Evolutionary conservation across 352 stramenopile genomes (phyloP).

Genomic region (Pythium aristosporum): DNA sequence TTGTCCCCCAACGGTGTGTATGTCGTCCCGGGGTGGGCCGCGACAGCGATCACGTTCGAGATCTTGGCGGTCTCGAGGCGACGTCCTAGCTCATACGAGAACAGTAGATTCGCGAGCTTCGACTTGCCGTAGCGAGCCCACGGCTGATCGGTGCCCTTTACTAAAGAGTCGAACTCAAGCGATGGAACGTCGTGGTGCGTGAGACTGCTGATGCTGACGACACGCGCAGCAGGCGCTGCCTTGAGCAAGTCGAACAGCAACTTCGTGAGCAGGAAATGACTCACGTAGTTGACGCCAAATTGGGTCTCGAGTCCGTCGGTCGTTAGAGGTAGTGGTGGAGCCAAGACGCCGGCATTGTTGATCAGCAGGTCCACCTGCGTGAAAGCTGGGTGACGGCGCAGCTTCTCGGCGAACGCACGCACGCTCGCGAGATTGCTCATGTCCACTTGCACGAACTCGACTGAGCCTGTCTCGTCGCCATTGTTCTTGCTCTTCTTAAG

Average conservation of each 20-base stretch:
- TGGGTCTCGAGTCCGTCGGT: constrained; percentile 51
- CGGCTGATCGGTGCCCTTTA: constrained; percentile 7
- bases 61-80: constrained; percentile 20
- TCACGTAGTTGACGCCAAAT: constrained; percentile 75
- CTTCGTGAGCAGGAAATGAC: constrained; percentile 68
- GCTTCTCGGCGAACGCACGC: constrained; percentile 36
- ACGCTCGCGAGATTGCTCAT: constrained; percentile 44
- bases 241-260: constrained; percentile 46
- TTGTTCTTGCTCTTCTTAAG: background rate
- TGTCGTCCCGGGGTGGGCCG: constrained; percentile 26
- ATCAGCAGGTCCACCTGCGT: constrained; percentile 67
- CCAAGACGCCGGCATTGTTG: constrained; percentile 65
- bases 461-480: background rate
- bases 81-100: constrained; percentile 25
- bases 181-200: constrained; percentile 12
- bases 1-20: no score
- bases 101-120: constrained; percentile 30
- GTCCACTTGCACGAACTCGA: constrained; percentile 48
- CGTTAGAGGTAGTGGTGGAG: constrained; percentile 32
- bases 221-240: constrained; percentile 21
- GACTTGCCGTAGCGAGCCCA: constrained; percentile 22
- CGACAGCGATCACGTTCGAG: constrained; percentile 25
- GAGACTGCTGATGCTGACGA: constrained; percentile 47
- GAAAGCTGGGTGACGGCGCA: constrained; percentile 28
- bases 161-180: constrained; percentile 20